phyloP scores from a whole-genome alignment of 305 asterid genomes.

The Fraxinus sp. region DNA sequence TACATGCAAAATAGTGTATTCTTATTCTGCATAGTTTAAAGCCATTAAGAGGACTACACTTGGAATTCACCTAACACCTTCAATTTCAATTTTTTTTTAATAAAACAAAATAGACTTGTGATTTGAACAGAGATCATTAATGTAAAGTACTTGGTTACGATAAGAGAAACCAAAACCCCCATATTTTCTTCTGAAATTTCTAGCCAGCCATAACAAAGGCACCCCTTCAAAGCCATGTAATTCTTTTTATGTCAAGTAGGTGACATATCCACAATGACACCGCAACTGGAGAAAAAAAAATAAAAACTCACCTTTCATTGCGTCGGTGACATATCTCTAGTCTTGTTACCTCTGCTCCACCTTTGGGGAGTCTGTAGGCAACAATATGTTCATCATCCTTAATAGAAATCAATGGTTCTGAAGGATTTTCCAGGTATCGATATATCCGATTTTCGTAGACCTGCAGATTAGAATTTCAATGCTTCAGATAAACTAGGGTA shows the following conservation, averaged over 20 bases:
- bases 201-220: not conserved
- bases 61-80: not conserved
- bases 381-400: conserved; percentile 85
- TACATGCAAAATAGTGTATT: not conserved
- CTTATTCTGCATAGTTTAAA: not conserved
- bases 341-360: conserved; percentile 47
- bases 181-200: not conserved
- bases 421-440: conserved; percentile 77
- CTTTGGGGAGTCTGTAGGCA: conserved; percentile 80
- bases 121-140: not conserved
- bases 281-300: conserved; percentile 16
- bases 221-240: not conserved
- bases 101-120: not conserved
- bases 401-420: conserved; percentile 56
- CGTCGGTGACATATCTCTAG: conserved; percentile 75
- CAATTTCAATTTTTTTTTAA: not conserved
- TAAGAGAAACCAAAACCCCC: not conserved
- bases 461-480: conserved; percentile 36
- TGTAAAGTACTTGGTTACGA: not conserved
- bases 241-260: not conserved
- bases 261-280: not conserved
- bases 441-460: conserved; percentile 72
- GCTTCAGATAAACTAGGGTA: conserved; percentile 25
- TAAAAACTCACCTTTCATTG: conserved; percentile 54
- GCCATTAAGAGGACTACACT: not conserved